phyloP scores from a whole-genome alignment of 768 basidiomycete species.

The Agaricus sinodeliciosus region DNA sequence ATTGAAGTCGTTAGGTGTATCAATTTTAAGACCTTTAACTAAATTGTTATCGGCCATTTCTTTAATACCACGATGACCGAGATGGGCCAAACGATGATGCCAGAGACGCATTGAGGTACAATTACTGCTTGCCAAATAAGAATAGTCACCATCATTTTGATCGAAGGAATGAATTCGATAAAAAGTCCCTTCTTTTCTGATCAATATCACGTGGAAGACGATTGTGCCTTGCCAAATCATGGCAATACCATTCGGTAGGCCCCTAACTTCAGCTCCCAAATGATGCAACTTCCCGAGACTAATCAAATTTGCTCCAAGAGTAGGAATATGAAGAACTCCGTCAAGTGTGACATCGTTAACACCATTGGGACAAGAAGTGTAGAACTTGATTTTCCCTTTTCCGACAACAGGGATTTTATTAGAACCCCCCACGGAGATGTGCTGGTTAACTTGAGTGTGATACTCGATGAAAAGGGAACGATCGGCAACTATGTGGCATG shows the following conservation, averaged over 20 bases:
- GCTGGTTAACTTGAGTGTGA: neutral
- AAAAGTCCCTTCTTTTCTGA: neutral
- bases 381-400: conserved; percentile 10
- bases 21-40: conserved; percentile 19
- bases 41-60: conserved; percentile 15
- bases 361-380: conserved; percentile 4
- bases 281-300: conserved; percentile 14
- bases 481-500: conserved; percentile 15
- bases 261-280: conserved; percentile 6
- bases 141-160: too few relatives aligned
- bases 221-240: neutral
- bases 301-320: conserved; percentile 15
- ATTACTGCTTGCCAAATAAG: too few relatives aligned
- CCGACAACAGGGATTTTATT: conserved; percentile 12
- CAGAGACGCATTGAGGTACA: conserved; percentile 13
- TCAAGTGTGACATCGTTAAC: conserved; percentile 8
- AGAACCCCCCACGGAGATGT: conserved; percentile 15
- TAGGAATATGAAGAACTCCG: conserved; percentile 13
- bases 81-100: conserved; percentile 22
- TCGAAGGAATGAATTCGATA: conserved; percentile 8
- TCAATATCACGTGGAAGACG: conserved; percentile 1
- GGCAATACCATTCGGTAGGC: too few relatives aligned
- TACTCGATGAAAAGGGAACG: conserved; percentile 9
- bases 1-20: conserved; percentile 11
- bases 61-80: conserved; percentile 13